Evolutionary conservation across 768 basidiomycete species (phyloP).

Genomic region (Leccinum aurantiacum): DNA sequence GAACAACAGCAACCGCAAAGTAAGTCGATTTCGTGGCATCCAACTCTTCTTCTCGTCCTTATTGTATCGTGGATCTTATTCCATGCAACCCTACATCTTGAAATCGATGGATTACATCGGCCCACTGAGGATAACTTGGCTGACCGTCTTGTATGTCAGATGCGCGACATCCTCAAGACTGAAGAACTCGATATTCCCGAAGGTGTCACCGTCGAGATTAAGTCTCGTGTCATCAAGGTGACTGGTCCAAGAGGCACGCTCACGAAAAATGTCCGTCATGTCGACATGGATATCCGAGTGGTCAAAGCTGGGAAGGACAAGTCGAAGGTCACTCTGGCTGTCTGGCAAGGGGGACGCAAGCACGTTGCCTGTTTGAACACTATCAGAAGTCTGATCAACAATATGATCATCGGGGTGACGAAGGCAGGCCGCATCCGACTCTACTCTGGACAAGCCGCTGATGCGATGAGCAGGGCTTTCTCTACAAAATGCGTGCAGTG

Average conservation of each 20-base stretch:
- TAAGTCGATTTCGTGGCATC: conserved; percentile 18
- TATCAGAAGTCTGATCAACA: conserved; percentile 90
- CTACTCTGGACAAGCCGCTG: conserved; percentile 2
- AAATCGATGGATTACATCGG: conserved; percentile 41
- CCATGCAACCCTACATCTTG: neutral
- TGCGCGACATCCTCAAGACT: conserved; percentile 91
- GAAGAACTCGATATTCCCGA: conserved; percentile 91
- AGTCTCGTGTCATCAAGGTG: conserved; percentile 89
- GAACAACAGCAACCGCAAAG: conserved; percentile 28
- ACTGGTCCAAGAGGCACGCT: conserved; percentile 91
- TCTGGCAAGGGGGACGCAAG: conserved; percentile 98
- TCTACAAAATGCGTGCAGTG: conserved; percentile 99
- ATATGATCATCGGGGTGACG: conserved; percentile 98
- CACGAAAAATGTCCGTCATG: conserved; percentile 89
- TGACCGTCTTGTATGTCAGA: conserved; percentile 45
- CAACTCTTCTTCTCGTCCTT: neutral
- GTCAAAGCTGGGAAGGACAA: conserved; percentile 69
- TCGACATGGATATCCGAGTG: conserved; percentile 90
- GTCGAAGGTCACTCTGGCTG: conserved; percentile 78
- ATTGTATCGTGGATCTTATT: conserved; percentile 1
- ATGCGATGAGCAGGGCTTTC: conserved; percentile 72
- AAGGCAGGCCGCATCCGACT: conserved; percentile 51
- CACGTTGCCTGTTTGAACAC: conserved; percentile 98
- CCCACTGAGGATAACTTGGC: conserved; percentile 32
- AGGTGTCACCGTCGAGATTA: conserved; percentile 81